Percentiles rank a stretch among this genome's conserved stretches.
phyloP scores from a whole-genome alignment of 2,329 filamentous ascomycete species.

The Myriosclerotinia duriaeana region DNA sequence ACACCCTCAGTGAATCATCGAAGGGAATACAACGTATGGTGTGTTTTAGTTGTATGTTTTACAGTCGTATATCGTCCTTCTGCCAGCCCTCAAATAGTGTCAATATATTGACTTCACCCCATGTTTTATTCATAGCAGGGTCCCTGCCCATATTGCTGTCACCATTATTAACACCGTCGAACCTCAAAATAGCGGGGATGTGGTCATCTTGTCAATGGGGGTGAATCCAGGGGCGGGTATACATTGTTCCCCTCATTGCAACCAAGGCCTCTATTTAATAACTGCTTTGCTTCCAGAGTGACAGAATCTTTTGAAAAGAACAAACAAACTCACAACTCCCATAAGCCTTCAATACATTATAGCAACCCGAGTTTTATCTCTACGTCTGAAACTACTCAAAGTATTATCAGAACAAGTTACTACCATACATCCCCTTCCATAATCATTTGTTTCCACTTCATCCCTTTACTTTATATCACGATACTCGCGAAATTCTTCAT shows the following conservation, averaged over 20 bases:
- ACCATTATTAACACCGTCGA: background rate
- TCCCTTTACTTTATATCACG: background rate
- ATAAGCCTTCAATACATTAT: background rate
- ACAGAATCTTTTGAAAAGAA: background rate
- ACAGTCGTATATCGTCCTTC: background rate
- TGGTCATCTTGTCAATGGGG: background rate
- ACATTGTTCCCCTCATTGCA: background rate
- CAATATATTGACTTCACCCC: background rate
- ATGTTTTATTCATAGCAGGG: background rate
- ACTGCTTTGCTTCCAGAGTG: too few species aligned
- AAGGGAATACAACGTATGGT: rapidly evolving
- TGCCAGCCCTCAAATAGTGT: background rate
- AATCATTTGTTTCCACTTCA: too few species aligned
- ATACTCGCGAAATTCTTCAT: background rate
- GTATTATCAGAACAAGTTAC: background rate
- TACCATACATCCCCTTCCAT: background rate
- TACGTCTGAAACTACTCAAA: background rate
- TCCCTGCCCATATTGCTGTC: background rate
- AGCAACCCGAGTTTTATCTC: background rate
- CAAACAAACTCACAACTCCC: background rate
- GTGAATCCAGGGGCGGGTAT: background rate
- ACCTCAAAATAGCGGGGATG: background rate
- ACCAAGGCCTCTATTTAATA: background rate
- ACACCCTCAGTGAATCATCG: background rate
- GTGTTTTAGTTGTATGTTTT: background rate